Conservation (phyloP, 345 rosid genomes). For the Boechera divaricarpa region DNA sequence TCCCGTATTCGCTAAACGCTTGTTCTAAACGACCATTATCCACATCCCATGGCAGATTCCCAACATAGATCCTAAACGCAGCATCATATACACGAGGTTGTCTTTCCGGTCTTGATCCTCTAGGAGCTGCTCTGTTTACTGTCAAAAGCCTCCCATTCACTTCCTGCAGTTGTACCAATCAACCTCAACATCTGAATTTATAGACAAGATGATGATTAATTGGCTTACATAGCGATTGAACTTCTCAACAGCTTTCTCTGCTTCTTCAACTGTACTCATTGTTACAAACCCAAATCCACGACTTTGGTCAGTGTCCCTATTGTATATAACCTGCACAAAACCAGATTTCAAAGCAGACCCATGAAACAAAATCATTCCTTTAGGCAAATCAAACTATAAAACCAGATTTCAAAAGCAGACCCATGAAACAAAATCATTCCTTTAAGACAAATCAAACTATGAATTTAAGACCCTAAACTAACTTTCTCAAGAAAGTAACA, state of each 20-base stretch:
- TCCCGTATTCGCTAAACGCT: slow-evolving; percentile 76
- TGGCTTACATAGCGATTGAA: slow-evolving; percentile 54
- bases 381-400: not conserved
- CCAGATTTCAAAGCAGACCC: not conserved
- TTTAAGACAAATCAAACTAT: not conserved
- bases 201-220: slow-evolving; percentile 12
- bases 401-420: too few species aligned
- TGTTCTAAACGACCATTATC: slow-evolving; percentile 68
- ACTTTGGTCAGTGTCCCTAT: slow-evolving; percentile 72
- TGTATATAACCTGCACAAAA: slow-evolving; percentile 65
- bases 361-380: not conserved
- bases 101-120: slow-evolving; percentile 63
- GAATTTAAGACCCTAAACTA: not conserved
- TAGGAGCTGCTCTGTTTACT: slow-evolving; percentile 74
- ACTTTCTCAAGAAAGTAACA: not conserved
- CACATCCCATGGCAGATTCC: slow-evolving; percentile 75
- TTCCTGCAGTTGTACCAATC: slow-evolving; percentile 42
- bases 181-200: not conserved
- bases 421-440: not conserved
- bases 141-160: slow-evolving; percentile 67
- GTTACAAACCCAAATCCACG: slow-evolving; percentile 89
- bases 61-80: slow-evolving; percentile 62
- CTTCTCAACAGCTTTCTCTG: slow-evolving; percentile 68
- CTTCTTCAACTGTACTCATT: slow-evolving; percentile 79
- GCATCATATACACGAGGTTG: slow-evolving; percentile 54